These are phyloP conservation scores for Paramecium primaurelia DNA, from an alignment of 73 alveolate genomes.

Conservation along the genomic window DNA sequence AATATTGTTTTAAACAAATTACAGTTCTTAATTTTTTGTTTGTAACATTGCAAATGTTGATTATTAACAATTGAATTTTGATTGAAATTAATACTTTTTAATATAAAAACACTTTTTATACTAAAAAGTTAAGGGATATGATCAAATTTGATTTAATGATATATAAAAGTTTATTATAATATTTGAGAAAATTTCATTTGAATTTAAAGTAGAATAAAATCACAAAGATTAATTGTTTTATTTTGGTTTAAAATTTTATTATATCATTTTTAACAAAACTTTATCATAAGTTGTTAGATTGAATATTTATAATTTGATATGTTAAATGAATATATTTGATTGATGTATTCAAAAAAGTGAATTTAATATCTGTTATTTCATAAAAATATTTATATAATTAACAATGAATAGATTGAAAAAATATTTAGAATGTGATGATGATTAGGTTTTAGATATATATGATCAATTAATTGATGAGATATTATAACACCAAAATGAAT, in stretches of 20 bases:
- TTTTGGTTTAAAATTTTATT: too few species aligned
- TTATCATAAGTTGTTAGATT: too few species aligned
- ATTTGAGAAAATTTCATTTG: too few species aligned
- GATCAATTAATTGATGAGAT: background rate
- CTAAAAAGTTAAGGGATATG: background rate
- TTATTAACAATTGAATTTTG: too few species aligned
- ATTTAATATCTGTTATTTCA: background rate
- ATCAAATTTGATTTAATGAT: background rate
- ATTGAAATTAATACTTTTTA: too few species aligned
- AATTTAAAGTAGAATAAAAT: too few species aligned
- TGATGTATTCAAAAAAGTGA: background rate
- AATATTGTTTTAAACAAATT: too few species aligned
- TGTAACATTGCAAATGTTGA: too few species aligned
- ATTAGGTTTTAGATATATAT: background rate
- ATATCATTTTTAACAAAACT: too few species aligned
- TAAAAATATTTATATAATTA: background rate
- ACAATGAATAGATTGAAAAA: background rate
- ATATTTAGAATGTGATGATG: background rate
- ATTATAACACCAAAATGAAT: background rate
- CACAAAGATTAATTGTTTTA: too few species aligned
- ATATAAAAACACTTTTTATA: background rate
- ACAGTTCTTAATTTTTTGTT: too few species aligned
- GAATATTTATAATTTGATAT: background rate
- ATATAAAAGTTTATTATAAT: too few species aligned
- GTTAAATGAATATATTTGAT: background rate